Percentiles rank a stretch among this genome's conserved stretches.
Evolutionary conservation across 1,139 yeast species (phyloP).

Genomic region (Debaryomycetaceae sp.): DNA sequence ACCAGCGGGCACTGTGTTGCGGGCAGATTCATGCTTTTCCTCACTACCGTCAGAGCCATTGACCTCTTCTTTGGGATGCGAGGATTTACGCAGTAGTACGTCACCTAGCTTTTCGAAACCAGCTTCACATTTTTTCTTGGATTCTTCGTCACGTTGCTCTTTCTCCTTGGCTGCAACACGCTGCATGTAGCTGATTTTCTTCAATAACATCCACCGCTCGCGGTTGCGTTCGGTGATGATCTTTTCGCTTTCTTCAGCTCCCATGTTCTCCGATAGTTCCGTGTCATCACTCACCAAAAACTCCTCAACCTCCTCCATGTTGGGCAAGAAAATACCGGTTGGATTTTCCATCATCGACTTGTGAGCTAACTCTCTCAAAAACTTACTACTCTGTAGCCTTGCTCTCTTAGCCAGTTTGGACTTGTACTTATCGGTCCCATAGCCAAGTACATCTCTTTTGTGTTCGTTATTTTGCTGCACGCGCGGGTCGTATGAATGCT

Average conservation of each 20-base stretch:
- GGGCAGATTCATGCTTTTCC: no score
- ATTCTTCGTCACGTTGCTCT: constrained; percentile 28
- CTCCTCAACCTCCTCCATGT: constrained; percentile 48
- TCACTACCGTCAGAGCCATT: no score
- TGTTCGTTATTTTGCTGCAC: constrained; percentile 66
- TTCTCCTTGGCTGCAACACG: constrained; percentile 48
- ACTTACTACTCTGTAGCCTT: constrained; percentile 49
- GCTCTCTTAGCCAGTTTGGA: constrained; percentile 43
- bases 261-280: constrained; percentile 30
- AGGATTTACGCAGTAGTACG: no score
- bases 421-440: constrained; percentile 62
- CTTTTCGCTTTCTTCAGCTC: constrained; percentile 36
- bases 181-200: constrained; percentile 65
- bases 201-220: constrained; percentile 66
- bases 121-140: constrained; percentile 28
- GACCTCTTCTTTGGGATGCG: no score
- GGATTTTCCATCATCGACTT: constrained; percentile 39
- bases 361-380: constrained; percentile 52
- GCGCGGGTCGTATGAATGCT: constrained; percentile 75
- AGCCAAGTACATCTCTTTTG: constrained; percentile 68
- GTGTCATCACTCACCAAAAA: constrained; percentile 48
- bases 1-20: no score
- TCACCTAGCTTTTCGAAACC: constrained; percentile 27
- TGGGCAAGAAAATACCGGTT: constrained; percentile 48
- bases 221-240: constrained; percentile 42